Base-by-base conservation (phyloP, 2,329 filamentous ascomycete genomes). In the Phialophora expanda region DNA sequence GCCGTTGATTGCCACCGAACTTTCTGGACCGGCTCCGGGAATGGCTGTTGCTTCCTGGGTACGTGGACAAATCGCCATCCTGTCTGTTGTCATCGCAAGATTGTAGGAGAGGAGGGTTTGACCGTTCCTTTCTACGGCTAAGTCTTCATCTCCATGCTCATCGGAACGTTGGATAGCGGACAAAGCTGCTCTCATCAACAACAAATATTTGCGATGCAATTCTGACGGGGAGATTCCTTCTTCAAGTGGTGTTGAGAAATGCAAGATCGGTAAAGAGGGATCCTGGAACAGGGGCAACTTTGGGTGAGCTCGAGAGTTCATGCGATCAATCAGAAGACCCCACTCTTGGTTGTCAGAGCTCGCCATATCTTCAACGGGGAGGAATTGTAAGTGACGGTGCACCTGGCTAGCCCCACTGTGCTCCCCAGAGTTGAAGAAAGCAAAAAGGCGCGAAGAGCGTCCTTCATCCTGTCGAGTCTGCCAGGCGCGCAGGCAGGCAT, bases 11-110 rank as follows among this genome's bases (percentile, higher is more conserved):
- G 81, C 81, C 17, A 86, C 78, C 48, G 79, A 77, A 44, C 77
- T 74, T 8, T 82, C 78, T 0, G 75, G 66, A 34, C 75, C 73
- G 17, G 79, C 76, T 6, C 79, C 73, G 1, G 75, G 75, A 3
- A 84, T 75, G 41, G 73, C 74, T 0, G 77, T 77, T 9, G 78
- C 79, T 70, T 85, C 84, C 22, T 74, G 77, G 46, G 76, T 76
- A 62, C 85, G 76, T 2, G 84, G 85, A 41, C 82, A 79, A 22
- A 87, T 81, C 61, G 83, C 80, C 83, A 87, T 86, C 7, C 76
- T 78, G 1, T 77, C 74, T 3, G 78, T 79, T 0, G 85, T 87
- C 80, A 87, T 83, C 9, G 82, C 84, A 2, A 87, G 77, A 66
- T 87, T 87, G 73, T 87, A 87, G 73, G 84, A 86, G 54, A 87